A percentile compares a stretch with the other conserved stretches of the same genome.
Evolutionary conservation across 257 asterid species (phyloP).

Genomic region (Coffea canephora): DNA sequence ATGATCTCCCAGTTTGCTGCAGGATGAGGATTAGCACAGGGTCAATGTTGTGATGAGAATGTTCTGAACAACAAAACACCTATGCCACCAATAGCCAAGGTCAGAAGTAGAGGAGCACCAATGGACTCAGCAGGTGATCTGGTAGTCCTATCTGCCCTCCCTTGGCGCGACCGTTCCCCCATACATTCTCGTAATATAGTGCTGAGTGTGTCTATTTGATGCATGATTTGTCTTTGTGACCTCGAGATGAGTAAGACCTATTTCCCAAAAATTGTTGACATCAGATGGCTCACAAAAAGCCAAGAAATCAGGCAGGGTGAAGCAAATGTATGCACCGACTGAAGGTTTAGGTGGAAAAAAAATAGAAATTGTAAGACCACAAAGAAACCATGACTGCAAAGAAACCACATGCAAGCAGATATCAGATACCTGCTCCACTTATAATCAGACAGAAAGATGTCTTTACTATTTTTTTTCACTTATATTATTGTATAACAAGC

Average conservation of each 20-base stretch:
- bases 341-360: no score
- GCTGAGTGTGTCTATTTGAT: conserved; percentile 81
- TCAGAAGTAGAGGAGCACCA: conserved; percentile 52
- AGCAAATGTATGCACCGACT: no score
- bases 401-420: background rate
- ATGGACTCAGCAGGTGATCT: conserved; percentile 31
- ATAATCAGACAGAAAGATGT: background rate
- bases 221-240: conserved; percentile 82
- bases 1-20: background rate
- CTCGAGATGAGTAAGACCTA: conserved; percentile 74
- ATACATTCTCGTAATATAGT: conserved; percentile 54
- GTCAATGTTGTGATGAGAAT: conserved; percentile 34
- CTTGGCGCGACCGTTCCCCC: conserved; percentile 58
- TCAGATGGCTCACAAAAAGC: background rate
- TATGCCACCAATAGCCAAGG: conserved; percentile 71
- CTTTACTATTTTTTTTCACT: background rate
- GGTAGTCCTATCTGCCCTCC: conserved; percentile 28
- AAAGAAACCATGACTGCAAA: background rate
- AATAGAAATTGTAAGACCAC: no score
- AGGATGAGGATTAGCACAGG: background rate
- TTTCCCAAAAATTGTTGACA: conserved; percentile 13
- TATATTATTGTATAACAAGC: no score
- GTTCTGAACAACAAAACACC: conserved; percentile 58
- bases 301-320: no score
- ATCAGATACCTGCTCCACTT: background rate